Percentiles rank a stretch among this genome's conserved stretches.
Conservation (phyloP, 805 yeast genomes). For the Candida morakotiae region DNA sequence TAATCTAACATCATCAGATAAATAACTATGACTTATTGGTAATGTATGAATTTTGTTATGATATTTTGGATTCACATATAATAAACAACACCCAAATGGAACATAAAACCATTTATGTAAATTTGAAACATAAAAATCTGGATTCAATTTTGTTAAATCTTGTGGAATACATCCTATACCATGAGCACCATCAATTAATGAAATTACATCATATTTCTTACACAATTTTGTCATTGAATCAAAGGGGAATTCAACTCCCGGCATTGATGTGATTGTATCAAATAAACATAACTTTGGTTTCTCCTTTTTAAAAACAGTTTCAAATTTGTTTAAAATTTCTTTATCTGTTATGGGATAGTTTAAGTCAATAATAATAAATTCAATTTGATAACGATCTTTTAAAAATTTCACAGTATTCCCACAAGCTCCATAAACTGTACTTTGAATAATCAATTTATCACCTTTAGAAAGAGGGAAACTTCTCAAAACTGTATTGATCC, state of each 20-base stretch:
- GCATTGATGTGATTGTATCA: conserved; percentile 61
- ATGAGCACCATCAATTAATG: conserved; percentile 74
- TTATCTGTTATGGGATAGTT: conserved; percentile 43
- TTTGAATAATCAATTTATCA: conserved; percentile 47
- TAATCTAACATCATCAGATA: conserved; percentile 26
- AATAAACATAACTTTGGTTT: conserved; percentile 43
- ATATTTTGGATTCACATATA: conserved; percentile 52
- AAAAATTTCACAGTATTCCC: conserved; percentile 46
- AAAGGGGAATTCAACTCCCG: conserved; percentile 59
- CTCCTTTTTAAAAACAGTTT: conserved; percentile 16
- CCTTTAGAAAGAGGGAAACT: conserved; percentile 48
- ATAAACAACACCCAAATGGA: conserved; percentile 55
- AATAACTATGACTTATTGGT: conserved; percentile 52
- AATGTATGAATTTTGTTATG: conserved; percentile 50
- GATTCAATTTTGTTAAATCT: conserved; percentile 38
- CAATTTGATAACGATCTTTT: conserved; percentile 23
- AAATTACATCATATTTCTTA: conserved; percentile 40
- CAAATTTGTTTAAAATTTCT: conserved; percentile 21
- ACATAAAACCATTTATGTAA: conserved; percentile 67
- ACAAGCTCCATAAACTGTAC: conserved; percentile 54
- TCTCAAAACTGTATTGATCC: conserved; percentile 53
- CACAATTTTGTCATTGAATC: conserved; percentile 44
- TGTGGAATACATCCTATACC: conserved; percentile 50
- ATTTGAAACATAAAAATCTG: conserved; percentile 61
- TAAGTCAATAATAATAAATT: conserved; percentile 32